Base-by-base conservation (phyloP, 2,329 filamentous ascomycete genomes). In the Aschersonia sp. region DNA sequence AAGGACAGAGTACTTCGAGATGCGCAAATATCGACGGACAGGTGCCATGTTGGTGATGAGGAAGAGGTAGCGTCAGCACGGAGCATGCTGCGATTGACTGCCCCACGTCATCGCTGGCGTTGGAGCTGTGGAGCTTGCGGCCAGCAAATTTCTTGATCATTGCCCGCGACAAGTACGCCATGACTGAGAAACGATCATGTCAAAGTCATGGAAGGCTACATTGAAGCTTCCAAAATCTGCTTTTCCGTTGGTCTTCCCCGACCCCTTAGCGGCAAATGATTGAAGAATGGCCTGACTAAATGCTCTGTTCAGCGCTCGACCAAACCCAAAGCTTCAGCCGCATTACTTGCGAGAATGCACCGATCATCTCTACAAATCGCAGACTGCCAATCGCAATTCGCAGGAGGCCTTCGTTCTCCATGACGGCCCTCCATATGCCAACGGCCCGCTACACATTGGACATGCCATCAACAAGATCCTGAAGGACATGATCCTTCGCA, bases 401-500 rank as follows among this genome's bases (percentile, higher is more conserved):
- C 65, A 76, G 37, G 65, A 77, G 42, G 71, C 74, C 0, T 98
- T 97, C 54, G 70, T 88, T 2, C 72, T 98, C 7, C 92, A 97
- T 60, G 92, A 98, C 79, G 92, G 92, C 0, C 92, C 92, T 0
- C 92, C 92, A 0, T 98, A 97, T 62, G 92, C 92, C 53, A 98
- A 98, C 67, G 92, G 92, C 11, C 77, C 76, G 43, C 75, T 98
- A 8, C 92, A 98, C 59, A 80, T 94, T 51, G 92, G 92, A 3
- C 92, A 98, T 70, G 88, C 92, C 37, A 70, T 98, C 60, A 98
- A 98, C 66, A 98, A 98, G 68, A 83, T 97, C 55, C 72, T 95
- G 50, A 98, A 98, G 70, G 92, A 98, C 65, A 85, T 97, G 58
- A 86, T 94, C 51, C 74, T 88, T 55, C 79, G 92, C 41, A 80